Percentiles rank a stretch among this genome's conserved stretches.
These are phyloP conservation scores for Nakaseomyces nivariensis DNA, from an alignment of 1,139 yeast species.

Conservation along the genomic window DNA sequence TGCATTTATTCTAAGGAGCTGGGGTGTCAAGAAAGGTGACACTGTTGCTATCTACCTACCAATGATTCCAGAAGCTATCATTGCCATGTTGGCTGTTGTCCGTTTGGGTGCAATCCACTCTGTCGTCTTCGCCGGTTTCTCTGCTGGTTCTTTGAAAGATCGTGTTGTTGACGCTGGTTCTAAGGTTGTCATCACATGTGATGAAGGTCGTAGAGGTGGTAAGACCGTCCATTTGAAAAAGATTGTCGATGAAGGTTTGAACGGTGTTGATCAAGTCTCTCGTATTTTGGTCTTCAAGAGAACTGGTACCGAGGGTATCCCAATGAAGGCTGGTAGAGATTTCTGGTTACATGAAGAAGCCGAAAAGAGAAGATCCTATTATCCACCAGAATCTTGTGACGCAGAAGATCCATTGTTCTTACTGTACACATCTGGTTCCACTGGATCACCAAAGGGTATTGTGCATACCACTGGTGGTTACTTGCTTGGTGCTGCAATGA, in stretches of 20 bases:
- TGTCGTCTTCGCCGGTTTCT: slow-evolving; percentile 93
- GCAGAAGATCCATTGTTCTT: slow-evolving; percentile 88
- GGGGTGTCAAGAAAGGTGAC: slow-evolving; percentile 92
- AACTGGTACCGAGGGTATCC: slow-evolving; percentile 49
- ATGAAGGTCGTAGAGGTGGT: slow-evolving; percentile 94
- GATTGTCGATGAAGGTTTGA: slow-evolving; percentile 86
- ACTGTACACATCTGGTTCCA: slow-evolving; percentile 90
- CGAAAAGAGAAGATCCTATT: slow-evolving; percentile 70
- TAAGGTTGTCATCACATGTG: slow-evolving; percentile 84
- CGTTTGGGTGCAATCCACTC: slow-evolving; percentile 94
- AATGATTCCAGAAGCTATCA: slow-evolving; percentile 92
- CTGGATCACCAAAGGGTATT: slow-evolving; percentile 97
- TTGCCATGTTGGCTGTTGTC: slow-evolving; percentile 84
- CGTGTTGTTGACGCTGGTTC: slow-evolving; percentile 82
- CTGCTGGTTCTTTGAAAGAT: slow-evolving; percentile 85
- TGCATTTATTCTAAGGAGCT: slow-evolving; percentile 73
- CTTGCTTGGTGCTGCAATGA: slow-evolving; percentile 86
- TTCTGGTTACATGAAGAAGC: slow-evolving; percentile 89
- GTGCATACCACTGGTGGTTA: slow-evolving; percentile 92
- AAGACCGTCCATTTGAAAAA: slow-evolving; percentile 69
- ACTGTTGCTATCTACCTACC: slow-evolving; percentile 95
- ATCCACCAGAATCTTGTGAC: slow-evolving; percentile 79
- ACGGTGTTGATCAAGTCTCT: slow-evolving; percentile 65
- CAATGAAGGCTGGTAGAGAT: slow-evolving; percentile 77
- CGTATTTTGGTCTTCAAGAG: slow-evolving; percentile 78